Percentiles rank a stretch among this genome's conserved stretches.
Conservation (phyloP, 1,284 basidiomycete species). For the Sphaerobolus stellatus region DNA sequence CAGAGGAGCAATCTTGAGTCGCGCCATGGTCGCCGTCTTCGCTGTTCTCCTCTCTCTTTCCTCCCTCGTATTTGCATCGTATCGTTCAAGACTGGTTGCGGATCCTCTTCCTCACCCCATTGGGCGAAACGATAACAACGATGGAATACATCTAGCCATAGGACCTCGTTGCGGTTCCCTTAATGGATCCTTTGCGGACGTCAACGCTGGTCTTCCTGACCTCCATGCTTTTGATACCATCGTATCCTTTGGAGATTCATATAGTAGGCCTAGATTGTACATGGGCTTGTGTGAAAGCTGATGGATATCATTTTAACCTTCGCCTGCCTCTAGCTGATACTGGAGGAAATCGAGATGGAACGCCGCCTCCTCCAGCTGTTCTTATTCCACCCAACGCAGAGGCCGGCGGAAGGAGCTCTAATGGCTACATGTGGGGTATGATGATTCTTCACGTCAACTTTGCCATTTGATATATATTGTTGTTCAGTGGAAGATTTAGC, state of each 20-base stretch:
- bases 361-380: slow-evolving; percentile 32
- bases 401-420: slow-evolving; percentile 36
- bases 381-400: slow-evolving; percentile 30
- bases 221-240: slow-evolving; percentile 40
- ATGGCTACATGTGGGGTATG: slow-evolving; percentile 32
- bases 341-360: slow-evolving; percentile 36
- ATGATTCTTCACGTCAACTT: neutral
- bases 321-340: slow-evolving; percentile 4
- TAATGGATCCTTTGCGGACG: slow-evolving; percentile 37
- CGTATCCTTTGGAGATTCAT: slow-evolving; percentile 42
- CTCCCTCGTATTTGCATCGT: no score
- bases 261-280: neutral
- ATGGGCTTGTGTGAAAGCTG: neutral
- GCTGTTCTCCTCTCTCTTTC: no score
- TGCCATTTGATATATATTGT: neutral
- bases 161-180: slow-evolving; percentile 41
- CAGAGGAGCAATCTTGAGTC: no score
- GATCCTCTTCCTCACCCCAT: no score
- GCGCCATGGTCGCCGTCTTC: no score
- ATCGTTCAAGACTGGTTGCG: no score
- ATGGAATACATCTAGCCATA: slow-evolving; percentile 41
- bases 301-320: neutral
- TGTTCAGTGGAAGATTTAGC: slow-evolving; percentile 25
- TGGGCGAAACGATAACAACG: no score
- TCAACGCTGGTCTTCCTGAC: slow-evolving; percentile 42